These are phyloP conservation scores for Mycogone perniciosa DNA, from an alignment of 2,329 filamentous ascomycete species.

Conservation along the genomic window DNA sequence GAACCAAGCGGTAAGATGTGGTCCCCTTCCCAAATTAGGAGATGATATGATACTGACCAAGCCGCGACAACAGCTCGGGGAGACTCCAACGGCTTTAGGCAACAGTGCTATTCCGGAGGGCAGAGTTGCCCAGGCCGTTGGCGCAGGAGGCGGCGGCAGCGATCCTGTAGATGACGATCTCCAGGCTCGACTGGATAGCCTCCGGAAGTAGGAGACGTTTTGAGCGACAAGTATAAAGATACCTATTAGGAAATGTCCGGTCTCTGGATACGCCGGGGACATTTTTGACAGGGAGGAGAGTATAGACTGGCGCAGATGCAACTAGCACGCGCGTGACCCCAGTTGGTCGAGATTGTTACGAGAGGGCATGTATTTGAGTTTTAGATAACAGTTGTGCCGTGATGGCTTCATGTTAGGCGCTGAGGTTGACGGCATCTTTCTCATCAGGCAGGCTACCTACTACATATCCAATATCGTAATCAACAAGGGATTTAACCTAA, in stretches of 20 bases:
- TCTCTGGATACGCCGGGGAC: background rate
- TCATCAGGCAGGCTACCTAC: too few relatives aligned
- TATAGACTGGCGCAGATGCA: background rate
- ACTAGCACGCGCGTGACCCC: background rate
- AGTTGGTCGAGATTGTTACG: background rate
- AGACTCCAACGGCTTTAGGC: slow-evolving; percentile 81
- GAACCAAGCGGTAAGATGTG: slow-evolving; percentile 67
- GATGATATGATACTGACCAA: background rate
- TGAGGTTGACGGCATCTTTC: background rate
- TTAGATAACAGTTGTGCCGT: background rate
- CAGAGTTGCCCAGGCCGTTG: slow-evolving; percentile 80
- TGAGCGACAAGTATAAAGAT: background rate
- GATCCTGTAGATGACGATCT: slow-evolving; percentile 82
- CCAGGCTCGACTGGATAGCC: slow-evolving; percentile 84
- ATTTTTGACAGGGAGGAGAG: background rate
- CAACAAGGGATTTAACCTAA: too few relatives aligned
- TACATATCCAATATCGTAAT: too few relatives aligned
- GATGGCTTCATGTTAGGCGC: background rate
- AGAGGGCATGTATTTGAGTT: background rate
- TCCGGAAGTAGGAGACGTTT: slow-evolving; percentile 49
- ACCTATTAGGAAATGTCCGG: background rate
- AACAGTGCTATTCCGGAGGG: slow-evolving; percentile 65
- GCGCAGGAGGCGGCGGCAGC: slow-evolving; percentile 45
- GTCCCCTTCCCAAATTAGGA: background rate
- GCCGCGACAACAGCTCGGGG: slow-evolving; percentile 61